These are phyloP conservation scores for Eucalyptus fibrosa DNA, from an alignment of 345 rosid genomes.

Conservation along the genomic window DNA sequence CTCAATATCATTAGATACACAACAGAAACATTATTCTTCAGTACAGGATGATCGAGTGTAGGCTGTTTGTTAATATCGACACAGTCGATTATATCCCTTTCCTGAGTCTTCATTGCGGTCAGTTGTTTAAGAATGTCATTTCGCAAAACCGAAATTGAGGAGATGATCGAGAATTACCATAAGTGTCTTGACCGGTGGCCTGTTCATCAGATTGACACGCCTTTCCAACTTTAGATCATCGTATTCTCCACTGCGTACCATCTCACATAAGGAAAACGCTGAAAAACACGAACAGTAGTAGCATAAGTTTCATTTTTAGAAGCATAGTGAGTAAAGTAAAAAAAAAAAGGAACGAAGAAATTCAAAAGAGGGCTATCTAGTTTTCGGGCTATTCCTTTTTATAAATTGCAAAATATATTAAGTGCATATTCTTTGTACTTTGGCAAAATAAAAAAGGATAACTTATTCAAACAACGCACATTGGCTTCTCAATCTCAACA, in stretches of 20 bases:
- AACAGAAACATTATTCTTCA: neutral
- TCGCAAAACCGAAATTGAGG: neutral
- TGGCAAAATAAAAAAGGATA: neutral
- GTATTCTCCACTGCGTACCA: neutral
- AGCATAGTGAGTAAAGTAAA: neutral
- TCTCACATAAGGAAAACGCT: neutral
- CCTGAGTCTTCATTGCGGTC: neutral
- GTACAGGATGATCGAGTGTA: neutral
- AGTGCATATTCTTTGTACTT: neutral
- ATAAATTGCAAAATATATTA: neutral
- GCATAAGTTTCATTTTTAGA: neutral
- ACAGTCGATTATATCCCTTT: neutral
- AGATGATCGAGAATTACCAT: neutral
- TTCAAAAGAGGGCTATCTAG: neutral
- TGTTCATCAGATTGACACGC: neutral
- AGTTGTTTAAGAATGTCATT: neutral
- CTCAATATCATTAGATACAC: neutral
- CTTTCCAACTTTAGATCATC: neutral
- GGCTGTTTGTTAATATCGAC: neutral
- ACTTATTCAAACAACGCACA: neutral
- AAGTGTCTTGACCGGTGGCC: neutral
- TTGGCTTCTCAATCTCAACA: neutral
- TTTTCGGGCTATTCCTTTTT: neutral
- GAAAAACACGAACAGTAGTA: rapidly evolving
- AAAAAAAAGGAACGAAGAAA: neutral